Conservation (phyloP, 2,329 filamentous ascomycete genomes). For the Aspergillus ustus region DNA sequence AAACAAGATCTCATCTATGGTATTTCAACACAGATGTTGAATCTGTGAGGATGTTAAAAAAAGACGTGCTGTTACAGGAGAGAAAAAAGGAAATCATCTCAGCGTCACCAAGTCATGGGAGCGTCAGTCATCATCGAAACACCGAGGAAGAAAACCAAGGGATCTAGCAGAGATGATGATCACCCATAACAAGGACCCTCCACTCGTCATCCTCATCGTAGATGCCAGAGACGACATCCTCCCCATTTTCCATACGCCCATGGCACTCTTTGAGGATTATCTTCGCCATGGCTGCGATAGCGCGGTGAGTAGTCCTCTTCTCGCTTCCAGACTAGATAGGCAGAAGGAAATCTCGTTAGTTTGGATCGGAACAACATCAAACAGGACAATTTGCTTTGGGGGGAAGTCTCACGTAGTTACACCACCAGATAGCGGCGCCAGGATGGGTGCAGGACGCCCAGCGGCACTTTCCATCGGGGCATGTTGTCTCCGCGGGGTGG, state of each 20-base stretch:
- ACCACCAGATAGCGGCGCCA: background rate
- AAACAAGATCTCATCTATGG: background rate
- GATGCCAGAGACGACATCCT: no score
- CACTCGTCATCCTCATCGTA: no score
- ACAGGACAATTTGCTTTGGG: no score
- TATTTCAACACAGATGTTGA: background rate
- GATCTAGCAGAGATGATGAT: background rate
- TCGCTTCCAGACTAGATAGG: no score
- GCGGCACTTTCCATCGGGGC: background rate
- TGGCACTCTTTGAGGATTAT: no score
- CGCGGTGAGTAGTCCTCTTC: no score
- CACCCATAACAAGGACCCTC: no score
- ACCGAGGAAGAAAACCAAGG: background rate
- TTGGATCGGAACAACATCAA: no score
- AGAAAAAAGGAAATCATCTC: background rate
- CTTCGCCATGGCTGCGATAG: no score
- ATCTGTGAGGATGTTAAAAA: background rate
- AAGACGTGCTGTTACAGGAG: background rate
- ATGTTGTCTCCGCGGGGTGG: background rate
- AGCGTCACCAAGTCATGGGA: background rate
- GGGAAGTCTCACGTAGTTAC: background rate
- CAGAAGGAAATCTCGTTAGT: no score
- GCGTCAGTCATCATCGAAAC: no score
- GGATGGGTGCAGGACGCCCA: background rate
- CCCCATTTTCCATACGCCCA: no score